Base-by-base conservation (phyloP, 495 filamentous ascomycete genomes). In the Trichoderma virens region DNA sequence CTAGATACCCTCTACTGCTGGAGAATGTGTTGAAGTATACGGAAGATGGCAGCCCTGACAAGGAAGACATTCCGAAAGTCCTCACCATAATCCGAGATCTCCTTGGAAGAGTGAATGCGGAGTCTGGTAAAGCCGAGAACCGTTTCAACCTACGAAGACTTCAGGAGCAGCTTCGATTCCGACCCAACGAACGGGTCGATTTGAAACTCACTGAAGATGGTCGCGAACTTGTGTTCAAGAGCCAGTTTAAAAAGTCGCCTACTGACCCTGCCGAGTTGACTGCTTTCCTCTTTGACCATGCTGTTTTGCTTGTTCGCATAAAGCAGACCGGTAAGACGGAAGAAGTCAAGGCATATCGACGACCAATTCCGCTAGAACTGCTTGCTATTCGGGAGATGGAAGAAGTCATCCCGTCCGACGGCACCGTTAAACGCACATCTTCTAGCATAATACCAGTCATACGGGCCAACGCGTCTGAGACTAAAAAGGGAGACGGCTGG, bases 111-210 rank as follows among this genome's bases (percentile, higher is more conserved):
- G 95, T 99, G 69, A 99, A 99, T 73, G 80, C 87, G 13, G 95
- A 97, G 74, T 95, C 91, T 69, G 95, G 95, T 67, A 97, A 94
- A 76, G 91, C 94, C 2, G 95, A 99, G 76, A 99, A 99, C 70
- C 90, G 93, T 61, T 98, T 96, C 79, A 98, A 98, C 74, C 79
- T 99, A 43, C 90, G 92, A 72, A 89, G 90, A 68, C 81, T 99
- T 18, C 93, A 97, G 71, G 83, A 90, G 61, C 88, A 96, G 65
- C 83, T 99, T 65, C 91, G 91, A 67, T 98, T 94, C 80, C 80
- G 85, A 32, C 88, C 88, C 6, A 89, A 88, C 34, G 93, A 96
- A 70, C 90, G 88, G 72, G 91, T 97, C 41, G 95, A 99, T 70
- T 75, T 98, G 64, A 98, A 96, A 75, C 82, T 99, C 16, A 96